Evolutionary conservation across 257 asterid genomes (phyloP).

Genomic region (Ajuga chamaepitys): DNA sequence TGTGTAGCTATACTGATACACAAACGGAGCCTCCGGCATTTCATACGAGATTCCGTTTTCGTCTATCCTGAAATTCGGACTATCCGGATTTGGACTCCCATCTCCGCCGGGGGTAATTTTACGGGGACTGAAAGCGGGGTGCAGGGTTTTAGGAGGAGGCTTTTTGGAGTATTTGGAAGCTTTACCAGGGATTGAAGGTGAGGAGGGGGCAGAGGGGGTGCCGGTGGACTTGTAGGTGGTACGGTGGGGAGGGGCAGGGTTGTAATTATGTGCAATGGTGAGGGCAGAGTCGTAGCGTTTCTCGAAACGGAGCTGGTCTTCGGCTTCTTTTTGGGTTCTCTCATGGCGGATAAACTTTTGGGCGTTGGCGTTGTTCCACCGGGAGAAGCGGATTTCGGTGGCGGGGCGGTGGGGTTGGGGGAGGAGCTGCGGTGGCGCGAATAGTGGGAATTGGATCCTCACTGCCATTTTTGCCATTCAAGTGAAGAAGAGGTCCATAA

Average conservation of each 20-base stretch:
- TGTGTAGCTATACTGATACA: conserved; percentile 90
- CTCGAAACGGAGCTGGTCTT: conserved; percentile 65
- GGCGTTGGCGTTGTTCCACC: conserved; percentile 99
- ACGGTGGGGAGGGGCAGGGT: conserved; percentile 77
- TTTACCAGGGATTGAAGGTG: conserved; percentile 80
- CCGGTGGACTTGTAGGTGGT: conserved; percentile 65
- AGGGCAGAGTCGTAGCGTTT: conserved; percentile 72
- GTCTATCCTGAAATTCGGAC: conserved; percentile 45
- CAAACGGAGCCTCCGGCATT: conserved; percentile 74
- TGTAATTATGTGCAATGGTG: conserved; percentile 54
- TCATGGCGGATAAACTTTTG: conserved; percentile 55
- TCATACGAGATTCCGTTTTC: conserved; percentile 72
- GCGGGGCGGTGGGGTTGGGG: conserved; percentile 35
- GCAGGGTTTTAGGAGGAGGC: conserved; percentile 9
- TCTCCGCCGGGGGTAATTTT: conserved; percentile 19
- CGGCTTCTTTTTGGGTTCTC: conserved; percentile 62
- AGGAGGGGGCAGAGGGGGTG: conserved; percentile 82
- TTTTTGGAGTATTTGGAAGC: conserved; percentile 65
- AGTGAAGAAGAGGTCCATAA: background rate
- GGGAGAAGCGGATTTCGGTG: conserved; percentile 75
- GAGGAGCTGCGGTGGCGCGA: conserved; percentile 55
- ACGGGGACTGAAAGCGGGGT: conserved; percentile 59
- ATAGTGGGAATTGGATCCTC: conserved; percentile 57
- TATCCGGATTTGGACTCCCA: conserved; percentile 3
- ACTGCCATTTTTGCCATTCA: conserved; percentile 28